Conservation (phyloP, 2,329 filamentous ascomycete species). For the Venturia nashicola region DNA sequence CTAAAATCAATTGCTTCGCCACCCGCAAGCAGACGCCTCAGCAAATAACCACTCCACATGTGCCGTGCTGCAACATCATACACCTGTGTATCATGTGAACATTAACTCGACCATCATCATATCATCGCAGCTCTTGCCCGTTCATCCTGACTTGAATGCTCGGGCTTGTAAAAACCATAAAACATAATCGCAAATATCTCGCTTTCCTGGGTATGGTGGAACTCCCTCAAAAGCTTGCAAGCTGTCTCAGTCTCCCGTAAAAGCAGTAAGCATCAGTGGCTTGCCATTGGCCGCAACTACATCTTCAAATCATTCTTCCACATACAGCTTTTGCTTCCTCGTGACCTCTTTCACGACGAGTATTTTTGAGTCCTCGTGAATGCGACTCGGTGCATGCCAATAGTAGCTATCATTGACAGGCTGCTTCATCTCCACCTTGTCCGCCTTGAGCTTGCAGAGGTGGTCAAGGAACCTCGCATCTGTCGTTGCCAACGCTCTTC, state of each 20-base stretch:
- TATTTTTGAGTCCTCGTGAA: conserved; percentile 2
- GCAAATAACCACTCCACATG: background rate
- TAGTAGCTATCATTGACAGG: background rate
- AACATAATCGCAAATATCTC: background rate
- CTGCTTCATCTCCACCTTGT: conserved; percentile 23
- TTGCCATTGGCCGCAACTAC: background rate
- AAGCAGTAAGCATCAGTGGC: background rate
- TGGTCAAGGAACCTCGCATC: conserved; percentile 33
- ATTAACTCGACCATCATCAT: background rate
- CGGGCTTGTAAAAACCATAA: background rate
- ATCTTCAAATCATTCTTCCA: background rate
- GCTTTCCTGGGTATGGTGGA: background rate
- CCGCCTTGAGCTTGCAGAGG: conserved; percentile 31
- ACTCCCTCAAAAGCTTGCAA: background rate
- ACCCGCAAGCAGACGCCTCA: background rate
- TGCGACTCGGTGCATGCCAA: conserved; percentile 5
- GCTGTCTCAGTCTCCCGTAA: background rate
- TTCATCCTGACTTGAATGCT: background rate
- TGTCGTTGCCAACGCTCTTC: conserved; percentile 19
- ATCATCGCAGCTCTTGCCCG: background rate
- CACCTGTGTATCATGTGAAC: background rate
- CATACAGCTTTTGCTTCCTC: conserved; percentile 9
- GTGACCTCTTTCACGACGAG: conserved; percentile 7
- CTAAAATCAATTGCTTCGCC: background rate
- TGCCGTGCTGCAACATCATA: background rate